Evolutionary conservation across 495 filamentous ascomycete genomes (phyloP).

Genomic region (Podospora fimiseda): DNA sequence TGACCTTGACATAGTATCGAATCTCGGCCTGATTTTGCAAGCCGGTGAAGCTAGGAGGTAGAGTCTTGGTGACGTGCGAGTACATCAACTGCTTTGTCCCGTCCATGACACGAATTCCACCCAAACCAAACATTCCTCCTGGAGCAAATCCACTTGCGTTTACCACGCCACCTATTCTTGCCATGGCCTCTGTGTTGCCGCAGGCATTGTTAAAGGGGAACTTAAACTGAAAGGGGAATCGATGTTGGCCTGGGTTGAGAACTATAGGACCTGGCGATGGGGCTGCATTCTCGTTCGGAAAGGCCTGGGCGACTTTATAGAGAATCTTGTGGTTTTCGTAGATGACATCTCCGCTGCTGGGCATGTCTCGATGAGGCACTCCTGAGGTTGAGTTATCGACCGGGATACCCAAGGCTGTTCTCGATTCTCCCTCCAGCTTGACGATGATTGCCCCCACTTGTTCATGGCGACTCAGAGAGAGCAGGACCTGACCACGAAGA

Average conservation of each 20-base stretch:
- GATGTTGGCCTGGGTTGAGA: conserved; percentile 69
- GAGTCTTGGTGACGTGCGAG: conserved; percentile 72
- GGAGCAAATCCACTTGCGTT: conserved; percentile 29
- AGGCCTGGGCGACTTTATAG: conserved; percentile 74
- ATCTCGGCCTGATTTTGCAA: conserved; percentile 82
- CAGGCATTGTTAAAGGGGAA: conserved; percentile 91
- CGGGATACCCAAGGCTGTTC: conserved; percentile 47
- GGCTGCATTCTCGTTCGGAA: conserved; percentile 55
- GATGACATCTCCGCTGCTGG: conserved; percentile 29
- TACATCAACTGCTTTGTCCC: conserved; percentile 46
- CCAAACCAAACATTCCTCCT: conserved; percentile 31
- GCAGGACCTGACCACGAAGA: conserved; percentile 58
- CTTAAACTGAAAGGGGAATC: conserved; percentile 90
- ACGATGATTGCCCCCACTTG: conserved; percentile 74
- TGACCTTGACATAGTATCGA: conserved; percentile 87
- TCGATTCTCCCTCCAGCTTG: conserved; percentile 88
- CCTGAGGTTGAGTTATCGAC: conserved; percentile 13
- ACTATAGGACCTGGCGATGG: conserved; percentile 58
- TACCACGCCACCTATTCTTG: conserved; percentile 36
- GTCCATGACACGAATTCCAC: conserved; percentile 46
- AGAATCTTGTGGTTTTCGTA: conserved; percentile 54
- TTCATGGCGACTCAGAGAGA: conserved; percentile 57
- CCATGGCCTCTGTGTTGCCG: conserved; percentile 44
- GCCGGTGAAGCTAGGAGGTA: conserved; percentile 80
- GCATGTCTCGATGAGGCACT: conserved; percentile 24